Conservation (phyloP, 208 protist species). For the Trypanosoma rangeli region DNA sequence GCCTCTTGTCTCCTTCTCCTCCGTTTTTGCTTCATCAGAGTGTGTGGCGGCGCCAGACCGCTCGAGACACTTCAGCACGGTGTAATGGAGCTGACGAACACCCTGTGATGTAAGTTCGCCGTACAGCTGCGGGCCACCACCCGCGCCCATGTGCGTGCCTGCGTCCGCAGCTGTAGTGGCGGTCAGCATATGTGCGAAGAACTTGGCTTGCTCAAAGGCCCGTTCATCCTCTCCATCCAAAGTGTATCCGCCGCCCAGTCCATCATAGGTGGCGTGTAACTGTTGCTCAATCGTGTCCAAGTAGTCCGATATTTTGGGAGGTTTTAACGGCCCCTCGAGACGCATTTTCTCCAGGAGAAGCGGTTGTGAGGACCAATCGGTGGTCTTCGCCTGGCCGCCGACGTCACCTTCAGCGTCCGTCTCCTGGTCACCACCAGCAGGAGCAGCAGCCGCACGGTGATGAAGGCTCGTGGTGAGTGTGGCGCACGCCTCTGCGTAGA, state of each 20-base stretch:
- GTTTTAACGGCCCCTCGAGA: slow-evolving; percentile 30
- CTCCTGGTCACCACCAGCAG: too few relatives aligned
- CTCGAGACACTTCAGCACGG: slow-evolving; percentile 28
- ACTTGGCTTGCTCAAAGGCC: slow-evolving; percentile 16
- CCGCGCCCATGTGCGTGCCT: slow-evolving; percentile 10
- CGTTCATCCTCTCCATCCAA: slow-evolving; percentile 37
- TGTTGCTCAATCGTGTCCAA: slow-evolving; percentile 54
- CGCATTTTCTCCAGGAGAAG: slow-evolving; percentile 5
- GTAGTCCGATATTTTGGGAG: slow-evolving; percentile 25
- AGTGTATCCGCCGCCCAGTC: slow-evolving; percentile 48
- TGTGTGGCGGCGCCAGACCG: slow-evolving; percentile 16
- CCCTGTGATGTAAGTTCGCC: slow-evolving; percentile 72
- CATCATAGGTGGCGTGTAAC: slow-evolving; percentile 48
- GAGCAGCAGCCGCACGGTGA: neutral
- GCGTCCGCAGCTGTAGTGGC: neutral
- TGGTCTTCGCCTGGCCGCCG: neutral
- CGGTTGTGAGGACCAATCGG: neutral
- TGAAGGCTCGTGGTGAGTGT: slow-evolving; percentile 9
- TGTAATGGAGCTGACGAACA: slow-evolving; percentile 55
- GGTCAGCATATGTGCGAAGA: neutral
- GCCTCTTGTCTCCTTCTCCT: slow-evolving; percentile 24
- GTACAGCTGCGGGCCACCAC: slow-evolving; percentile 41
- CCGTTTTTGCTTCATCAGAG: neutral
- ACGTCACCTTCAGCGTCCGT: neutral
- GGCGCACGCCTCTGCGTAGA: slow-evolving; percentile 53